Evolutionary conservation across 257 asterid species (phyloP), one percentile per base, ranked within the genome.

Genomic region (Ocimum tenuiflorum): DNA sequence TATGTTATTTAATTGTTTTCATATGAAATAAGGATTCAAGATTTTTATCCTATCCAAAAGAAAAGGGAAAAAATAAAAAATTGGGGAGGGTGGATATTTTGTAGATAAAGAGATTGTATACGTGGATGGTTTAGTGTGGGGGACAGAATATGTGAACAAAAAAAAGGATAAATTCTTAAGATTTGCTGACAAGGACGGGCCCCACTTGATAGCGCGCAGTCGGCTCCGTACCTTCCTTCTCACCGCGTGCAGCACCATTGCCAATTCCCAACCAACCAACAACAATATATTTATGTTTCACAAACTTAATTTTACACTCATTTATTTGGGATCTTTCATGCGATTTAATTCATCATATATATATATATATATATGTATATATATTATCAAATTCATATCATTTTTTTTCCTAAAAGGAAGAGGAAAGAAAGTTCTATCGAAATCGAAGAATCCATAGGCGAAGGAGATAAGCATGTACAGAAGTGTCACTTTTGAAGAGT

Each of bases 101-200:
- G 13, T 8, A 10, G 11, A 3, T 0, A 13, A 36, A 36, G 42
- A 36, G 11, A 43, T 22, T 42, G 22, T 49, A 38, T 1, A 56
- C 7, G 35, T 15, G 52, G 67, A 54, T 67, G 63, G 69, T 46
- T 29, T 3, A 45, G 18, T 55, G 72, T 70, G 13, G 1, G 13
- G 31, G 9, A 42, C 33, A 63, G 22, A 42, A 36, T 6, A 56
- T 10, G 23, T 11, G 51, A 61, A 54, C 75, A 69, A 74, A 54
- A 19, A 6, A 54, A 27, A 47, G 75, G 79, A 74, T 74, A 74
- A 59, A 62, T 46, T 63, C 58, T 27, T 3, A 10, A 74, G 75
- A 69, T 68, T 63, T 69, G 75, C 75, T 74, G 79, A 74, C 75
- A 33, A 55, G 75, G 75, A 74, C 0, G 41, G 62, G 72, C 1